phyloP scores from a whole-genome alignment of 495 filamentous ascomycete genomes.

The Platismatia glauca region DNA sequence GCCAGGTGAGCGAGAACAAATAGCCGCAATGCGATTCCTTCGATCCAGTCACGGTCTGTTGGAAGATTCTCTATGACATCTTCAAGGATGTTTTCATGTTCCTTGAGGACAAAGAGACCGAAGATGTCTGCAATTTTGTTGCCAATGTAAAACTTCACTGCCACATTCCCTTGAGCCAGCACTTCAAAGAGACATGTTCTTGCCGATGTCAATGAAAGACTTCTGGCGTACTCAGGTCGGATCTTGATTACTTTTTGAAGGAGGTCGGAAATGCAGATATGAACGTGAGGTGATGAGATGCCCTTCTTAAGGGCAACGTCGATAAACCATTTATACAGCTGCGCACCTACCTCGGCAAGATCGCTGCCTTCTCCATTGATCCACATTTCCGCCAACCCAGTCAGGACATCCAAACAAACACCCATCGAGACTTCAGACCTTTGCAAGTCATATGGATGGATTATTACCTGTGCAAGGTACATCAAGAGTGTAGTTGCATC shows the following conservation, averaged over 20 bases:
- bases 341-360: conserved; percentile 53
- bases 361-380: conserved; percentile 41
- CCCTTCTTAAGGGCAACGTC: conserved; percentile 51
- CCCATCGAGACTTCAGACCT: conserved; percentile 69
- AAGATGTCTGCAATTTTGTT: conserved; percentile 65
- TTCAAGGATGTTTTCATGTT: conserved; percentile 72
- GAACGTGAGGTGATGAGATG: conserved; percentile 57
- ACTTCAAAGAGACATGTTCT: conserved; percentile 68
- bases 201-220: conserved; percentile 51
- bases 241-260: conserved; percentile 57
- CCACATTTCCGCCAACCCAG: conserved; percentile 57
- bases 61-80: conserved; percentile 70
- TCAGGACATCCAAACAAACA: conserved; percentile 62
- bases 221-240: conserved; percentile 52
- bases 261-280: conserved; percentile 55
- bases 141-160: conserved; percentile 68
- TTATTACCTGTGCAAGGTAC: conserved; percentile 48
- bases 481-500: conserved; percentile 41
- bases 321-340: conserved; percentile 76
- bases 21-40: conserved; percentile 80
- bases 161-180: conserved; percentile 54
- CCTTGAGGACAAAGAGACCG: conserved; percentile 61
- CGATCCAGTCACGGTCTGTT: conserved; percentile 55
- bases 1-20: conserved; percentile 66
- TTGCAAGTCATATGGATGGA: conserved; percentile 55